A percentile compares a stretch with the other conserved stretches of the same genome.
phyloP scores from a whole-genome alignment of 345 rosid genomes.

The Xanthoceras sorbifolium region DNA sequence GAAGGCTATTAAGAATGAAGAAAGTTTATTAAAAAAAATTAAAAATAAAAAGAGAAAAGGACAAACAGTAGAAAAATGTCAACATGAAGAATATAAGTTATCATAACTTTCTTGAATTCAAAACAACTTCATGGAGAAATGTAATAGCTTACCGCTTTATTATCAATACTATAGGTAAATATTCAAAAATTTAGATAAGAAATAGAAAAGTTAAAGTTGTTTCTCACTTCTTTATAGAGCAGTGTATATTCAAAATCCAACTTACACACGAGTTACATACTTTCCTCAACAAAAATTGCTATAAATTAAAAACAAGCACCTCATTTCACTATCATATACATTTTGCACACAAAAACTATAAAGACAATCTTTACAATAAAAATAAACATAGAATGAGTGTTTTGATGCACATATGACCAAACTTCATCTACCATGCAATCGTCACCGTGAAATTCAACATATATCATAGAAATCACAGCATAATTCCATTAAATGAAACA shows the following conservation, averaged over 20 bases:
- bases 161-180: background rate
- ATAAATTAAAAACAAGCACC: slow-evolving; percentile 1
- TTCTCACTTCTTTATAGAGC: background rate
- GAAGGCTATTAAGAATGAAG: slow-evolving; percentile 64
- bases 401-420: slow-evolving; percentile 25
- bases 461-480: background rate
- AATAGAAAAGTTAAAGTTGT: background rate
- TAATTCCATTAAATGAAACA: background rate
- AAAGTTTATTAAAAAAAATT: background rate
- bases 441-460: background rate
- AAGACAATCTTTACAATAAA: background rate
- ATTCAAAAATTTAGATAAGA: background rate
- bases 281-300: slow-evolving; percentile 4
- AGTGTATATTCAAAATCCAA: background rate
- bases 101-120: background rate
- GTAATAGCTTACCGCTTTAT: background rate
- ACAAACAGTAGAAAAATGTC: background rate
- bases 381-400: background rate
- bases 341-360: background rate
- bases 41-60: background rate
- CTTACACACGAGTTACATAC: background rate
- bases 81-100: background rate
- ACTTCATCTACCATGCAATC: slow-evolving; percentile 26
- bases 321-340: background rate
- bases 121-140: background rate